These are phyloP conservation scores for Pseudocercospora macadamiae DNA, from an alignment of 2,329 filamentous ascomycete genomes.

Conservation along the genomic window DNA sequence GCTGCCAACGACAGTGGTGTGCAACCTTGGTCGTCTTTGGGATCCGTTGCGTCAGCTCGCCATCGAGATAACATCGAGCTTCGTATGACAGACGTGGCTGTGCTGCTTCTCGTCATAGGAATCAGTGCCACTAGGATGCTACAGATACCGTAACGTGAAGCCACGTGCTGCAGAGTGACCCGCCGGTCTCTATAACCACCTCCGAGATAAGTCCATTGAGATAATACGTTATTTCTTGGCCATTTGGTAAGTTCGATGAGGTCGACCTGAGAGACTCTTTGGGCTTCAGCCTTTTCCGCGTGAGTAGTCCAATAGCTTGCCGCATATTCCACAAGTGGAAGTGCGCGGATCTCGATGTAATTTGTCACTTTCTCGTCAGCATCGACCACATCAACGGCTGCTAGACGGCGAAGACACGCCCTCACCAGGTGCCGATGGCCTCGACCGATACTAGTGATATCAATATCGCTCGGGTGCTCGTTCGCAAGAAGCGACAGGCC, in stretches of 20 bases:
- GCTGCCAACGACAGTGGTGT: neutral
- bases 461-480: neutral
- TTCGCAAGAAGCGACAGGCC: neutral
- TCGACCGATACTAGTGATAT: no score
- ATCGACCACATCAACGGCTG: neutral
- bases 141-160: neutral
- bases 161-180: neutral
- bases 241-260: neutral
- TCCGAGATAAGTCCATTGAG: no score
- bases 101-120: no score
- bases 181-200: neutral
- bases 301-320: neutral
- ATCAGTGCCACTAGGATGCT: neutral
- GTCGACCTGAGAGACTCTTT: neutral
- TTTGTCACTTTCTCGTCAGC: no score
- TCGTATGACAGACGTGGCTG: no score
- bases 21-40: neutral
- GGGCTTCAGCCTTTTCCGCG: neutral
- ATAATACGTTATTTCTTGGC: no score
- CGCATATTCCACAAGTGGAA: neutral
- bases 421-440: neutral
- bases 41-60: neutral
- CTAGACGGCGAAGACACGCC: neutral
- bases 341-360: no score
- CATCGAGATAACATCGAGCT: no score